Evolutionary conservation across 108 stramenopile species (phyloP), one percentile per base, ranked within the genome.

Genomic region (Mayamaea pseudoterrestris): DNA sequence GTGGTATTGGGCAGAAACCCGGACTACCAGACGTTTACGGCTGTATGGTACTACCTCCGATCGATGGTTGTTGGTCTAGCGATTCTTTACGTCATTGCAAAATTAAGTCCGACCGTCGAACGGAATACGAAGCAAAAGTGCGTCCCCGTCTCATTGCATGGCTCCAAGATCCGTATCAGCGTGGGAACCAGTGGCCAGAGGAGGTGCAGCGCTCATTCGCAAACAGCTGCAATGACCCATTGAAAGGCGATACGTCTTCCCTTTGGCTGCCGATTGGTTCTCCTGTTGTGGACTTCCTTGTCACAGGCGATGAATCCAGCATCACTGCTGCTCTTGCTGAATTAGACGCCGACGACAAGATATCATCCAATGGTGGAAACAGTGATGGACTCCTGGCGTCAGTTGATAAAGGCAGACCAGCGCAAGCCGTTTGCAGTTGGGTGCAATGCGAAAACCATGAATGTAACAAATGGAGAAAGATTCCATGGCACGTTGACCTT

Each of bases 401-500:
- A 24, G 69, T 90, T 21, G 87, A 90, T 44, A 69, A 81, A 45
- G 87, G 82, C 14, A 71, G 83, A 58, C 87, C 87, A 8, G 83
- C 87, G 2, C 80, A 84, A 57, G 87, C 83, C 31, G 73, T 90
- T 44, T 81, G 76, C 7, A 87, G 82, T 63, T 93, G 90, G 90
- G 85, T 93, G 1, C 90, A 93, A 65, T 93, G 90, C 58, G 90
- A 93, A 53, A 80, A 85, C 44, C 78, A 80, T 31, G 50, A 58
- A 6, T 93, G 90, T 56, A 65, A 80, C 35, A 93, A 93, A 58
- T 93, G 90, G 90, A 60, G 90, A 43, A 83, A 78, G 34, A 60
- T 93, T 1, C 90, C 90, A 7, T 88, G 80, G 82, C 71, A 85
- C 50, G 86, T 88, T 18, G 86, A 88, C 45, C 66, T 88, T 26